These are phyloP conservation scores for Lenzites betulinus DNA, from an alignment of 768 basidiomycete genomes.

Conservation along the genomic window DNA sequence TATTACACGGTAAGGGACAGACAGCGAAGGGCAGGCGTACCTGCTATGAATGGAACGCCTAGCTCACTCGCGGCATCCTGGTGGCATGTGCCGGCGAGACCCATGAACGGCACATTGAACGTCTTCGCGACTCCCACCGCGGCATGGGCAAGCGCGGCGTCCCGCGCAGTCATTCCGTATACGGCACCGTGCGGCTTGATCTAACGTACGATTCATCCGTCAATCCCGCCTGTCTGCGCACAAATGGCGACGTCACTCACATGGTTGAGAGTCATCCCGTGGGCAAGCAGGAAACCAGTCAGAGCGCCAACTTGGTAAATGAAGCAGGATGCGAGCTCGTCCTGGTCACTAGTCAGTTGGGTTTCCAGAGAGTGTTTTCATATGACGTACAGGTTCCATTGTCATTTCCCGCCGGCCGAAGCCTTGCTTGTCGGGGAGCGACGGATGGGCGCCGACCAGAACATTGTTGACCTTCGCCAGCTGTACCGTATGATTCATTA, in stretches of 20 bases:
- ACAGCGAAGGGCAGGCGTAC: constrained; percentile 29
- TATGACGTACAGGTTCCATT: constrained; percentile 58
- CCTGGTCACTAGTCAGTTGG: too few relatives aligned
- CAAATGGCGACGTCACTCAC: constrained; percentile 33
- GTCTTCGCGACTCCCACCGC: constrained; percentile 54
- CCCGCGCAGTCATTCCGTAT: constrained; percentile 60
- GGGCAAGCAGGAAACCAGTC: constrained; percentile 54
- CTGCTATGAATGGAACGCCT: constrained; percentile 63
- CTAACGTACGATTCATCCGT: constrained; percentile 30
- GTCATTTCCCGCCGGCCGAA: constrained; percentile 69
- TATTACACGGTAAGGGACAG: too few relatives aligned
- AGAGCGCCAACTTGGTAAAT: constrained; percentile 72
- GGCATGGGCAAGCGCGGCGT: constrained; percentile 55
- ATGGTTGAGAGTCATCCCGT: constrained; percentile 57
- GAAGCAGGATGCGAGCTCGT: constrained; percentile 57
- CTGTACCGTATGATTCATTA: constrained; percentile 63
- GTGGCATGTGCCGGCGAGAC: constrained; percentile 64
- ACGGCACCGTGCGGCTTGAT: constrained; percentile 64
- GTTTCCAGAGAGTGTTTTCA: too few relatives aligned
- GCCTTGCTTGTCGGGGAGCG: constrained; percentile 62
- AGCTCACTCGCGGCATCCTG: constrained; percentile 55
- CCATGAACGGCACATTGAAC: constrained; percentile 60
- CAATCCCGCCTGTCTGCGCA: too few relatives aligned
- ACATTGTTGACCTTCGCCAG: constrained; percentile 60
- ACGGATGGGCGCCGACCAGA: constrained; percentile 67